A percentile compares a stretch with the other conserved stretches of the same genome.
Conservation (phyloP, 1,284 basidiomycete species). For the Phenoliferia sp. region DNA sequence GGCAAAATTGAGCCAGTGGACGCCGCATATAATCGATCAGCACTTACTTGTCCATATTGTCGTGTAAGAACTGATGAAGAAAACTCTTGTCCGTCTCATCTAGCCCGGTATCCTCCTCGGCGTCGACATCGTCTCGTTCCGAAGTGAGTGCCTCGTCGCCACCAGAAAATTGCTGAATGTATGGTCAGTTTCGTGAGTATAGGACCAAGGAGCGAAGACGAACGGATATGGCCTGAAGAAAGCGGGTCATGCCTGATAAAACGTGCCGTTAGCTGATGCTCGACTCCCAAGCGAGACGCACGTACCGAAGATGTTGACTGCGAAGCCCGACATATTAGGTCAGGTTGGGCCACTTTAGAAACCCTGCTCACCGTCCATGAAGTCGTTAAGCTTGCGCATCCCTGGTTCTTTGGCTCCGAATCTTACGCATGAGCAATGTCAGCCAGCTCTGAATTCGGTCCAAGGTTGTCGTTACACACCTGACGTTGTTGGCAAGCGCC, state of each 20-base stretch:
- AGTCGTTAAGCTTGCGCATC: constrained; percentile 72
- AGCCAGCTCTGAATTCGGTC: not conserved
- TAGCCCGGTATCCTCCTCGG: constrained; percentile 48
- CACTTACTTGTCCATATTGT: constrained; percentile 68
- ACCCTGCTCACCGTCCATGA: constrained; percentile 47
- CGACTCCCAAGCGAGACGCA: constrained; percentile 51
- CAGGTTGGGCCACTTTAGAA: too few species aligned
- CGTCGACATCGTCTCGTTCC: constrained; percentile 34
- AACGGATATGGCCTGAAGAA: constrained; percentile 51
- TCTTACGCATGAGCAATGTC: not conserved
- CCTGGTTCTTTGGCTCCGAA: constrained; percentile 78
- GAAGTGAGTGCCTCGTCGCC: not conserved
- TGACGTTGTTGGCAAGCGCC: constrained; percentile 85
- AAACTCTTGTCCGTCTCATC: constrained; percentile 77
- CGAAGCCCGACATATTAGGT: too few species aligned
- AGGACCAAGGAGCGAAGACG: not conserved
- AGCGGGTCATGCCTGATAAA: constrained; percentile 60
- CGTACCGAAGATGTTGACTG: constrained; percentile 1
- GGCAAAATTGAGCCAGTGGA: not conserved
- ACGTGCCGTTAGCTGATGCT: not conserved
- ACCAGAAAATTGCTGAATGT: not conserved
- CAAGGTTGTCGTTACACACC: constrained; percentile 37
- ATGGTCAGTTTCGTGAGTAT: too few species aligned
- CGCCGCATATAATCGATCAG: not conserved
- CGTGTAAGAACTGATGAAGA: constrained; percentile 74